Base-by-base conservation (phyloP, 805 yeast genomes). In the Cyberlindnera galapagoensis region DNA sequence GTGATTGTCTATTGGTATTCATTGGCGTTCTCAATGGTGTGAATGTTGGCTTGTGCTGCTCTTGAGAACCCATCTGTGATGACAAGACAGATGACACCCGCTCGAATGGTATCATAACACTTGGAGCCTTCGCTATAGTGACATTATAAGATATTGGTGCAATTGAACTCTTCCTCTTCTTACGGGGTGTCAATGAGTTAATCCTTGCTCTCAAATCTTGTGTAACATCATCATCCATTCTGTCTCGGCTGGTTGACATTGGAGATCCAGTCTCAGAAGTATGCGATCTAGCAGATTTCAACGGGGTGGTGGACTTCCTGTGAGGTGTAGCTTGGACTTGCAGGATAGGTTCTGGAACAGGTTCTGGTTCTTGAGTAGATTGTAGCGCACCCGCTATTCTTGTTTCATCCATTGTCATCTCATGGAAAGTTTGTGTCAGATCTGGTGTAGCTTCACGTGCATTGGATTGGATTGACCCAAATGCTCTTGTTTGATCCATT, bases 211-310 rank as follows among this genome's bases (percentile, higher is more conserved):
- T 40, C 3, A 51, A 31, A 18, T 40, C 46, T 14, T 35, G 29
- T 2, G 47, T 40, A 6, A 19, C 30, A 2, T 42, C 46, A 1
- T 44, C 23, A 10, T 27, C 24, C 3, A 16, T 15, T 8, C 17
- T 22, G 20, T 39, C 44, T 17, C 54, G 37, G 29, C 47, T 52
- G 6, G 48, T 40, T 0, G 55, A 50, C 26, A 40, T 42, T 10
- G 56, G 56, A 1, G 56, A 52, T 2, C 56, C 56, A 2, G 51
- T 46, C 26, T 50, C 55, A 4, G 56, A 46, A 7, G 56, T 52
- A 19, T 50, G 56, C 4, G 54, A 50, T 33, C 49, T 44, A 15
- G 28, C 36, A 3, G 52, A 30, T 31, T 40, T 47, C 42, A 49
- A 33, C 4, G 56, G 56, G 3, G 56, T 50, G 2, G 34, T 26